phyloP scores from a whole-genome alignment of 306 rosid genomes.

The Medicago truncatula region DNA sequence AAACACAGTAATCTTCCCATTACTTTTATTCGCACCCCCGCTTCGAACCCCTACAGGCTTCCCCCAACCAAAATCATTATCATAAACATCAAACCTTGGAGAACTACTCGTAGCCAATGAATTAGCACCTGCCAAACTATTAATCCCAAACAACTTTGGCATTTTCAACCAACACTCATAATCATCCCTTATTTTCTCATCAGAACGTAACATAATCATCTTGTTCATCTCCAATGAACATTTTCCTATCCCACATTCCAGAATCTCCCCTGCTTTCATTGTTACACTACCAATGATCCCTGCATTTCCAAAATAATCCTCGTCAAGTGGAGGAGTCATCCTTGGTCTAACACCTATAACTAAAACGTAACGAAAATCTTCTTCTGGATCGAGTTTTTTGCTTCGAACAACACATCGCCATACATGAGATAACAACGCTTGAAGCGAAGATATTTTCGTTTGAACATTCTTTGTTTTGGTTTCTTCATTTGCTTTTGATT shows the following conservation, averaged over 20 bases:
- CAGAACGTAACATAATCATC: slow-evolving; percentile 32
- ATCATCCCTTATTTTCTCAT: background rate
- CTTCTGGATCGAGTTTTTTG: slow-evolving; percentile 18
- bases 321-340: slow-evolving; percentile 41
- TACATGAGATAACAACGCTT: slow-evolving; percentile 48
- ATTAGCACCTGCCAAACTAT: fast-evolving
- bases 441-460: slow-evolving; percentile 52
- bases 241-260: slow-evolving; percentile 40
- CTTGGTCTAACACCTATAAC: slow-evolving; percentile 32
- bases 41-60: slow-evolving; percentile 53
- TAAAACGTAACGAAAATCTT: background rate
- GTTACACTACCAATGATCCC: background rate
- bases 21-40: slow-evolving; percentile 38
- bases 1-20: slow-evolving; percentile 45
- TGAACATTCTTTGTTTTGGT: slow-evolving; percentile 11
- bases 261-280: slow-evolving; percentile 45
- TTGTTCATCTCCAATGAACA: slow-evolving; percentile 51
- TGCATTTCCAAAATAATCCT: slow-evolving; percentile 47
- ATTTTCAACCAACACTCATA: slow-evolving; percentile 45
- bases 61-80: slow-evolving; percentile 57
- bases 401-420: slow-evolving; percentile 46
- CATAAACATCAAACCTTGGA: slow-evolving; percentile 51
- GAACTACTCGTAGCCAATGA: slow-evolving; percentile 44
- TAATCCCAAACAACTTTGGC: background rate
- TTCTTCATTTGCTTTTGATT: slow-evolving; percentile 49